A percentile compares a stretch with the other conserved stretches of the same genome.
Conservation (phyloP, 768 basidiomycete species). For the Amanita exitialis region DNA sequence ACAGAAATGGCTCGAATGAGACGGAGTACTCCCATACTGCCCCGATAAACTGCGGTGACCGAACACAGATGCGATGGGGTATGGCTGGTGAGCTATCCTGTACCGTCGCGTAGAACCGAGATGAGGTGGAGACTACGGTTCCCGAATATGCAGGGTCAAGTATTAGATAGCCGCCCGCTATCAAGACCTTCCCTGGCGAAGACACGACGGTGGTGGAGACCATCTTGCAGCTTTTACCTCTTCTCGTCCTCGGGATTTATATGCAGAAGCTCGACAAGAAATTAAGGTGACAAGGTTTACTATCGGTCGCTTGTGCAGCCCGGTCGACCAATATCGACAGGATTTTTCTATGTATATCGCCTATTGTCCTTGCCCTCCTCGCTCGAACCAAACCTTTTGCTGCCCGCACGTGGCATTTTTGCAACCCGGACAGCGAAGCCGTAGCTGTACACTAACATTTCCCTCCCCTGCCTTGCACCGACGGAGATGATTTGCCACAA, state of each 20-base stretch:
- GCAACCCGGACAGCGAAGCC: constrained; percentile 90
- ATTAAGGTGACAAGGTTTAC: background rate
- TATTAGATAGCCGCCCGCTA: constrained; percentile 96
- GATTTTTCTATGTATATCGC: background rate
- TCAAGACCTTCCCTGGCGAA: constrained; percentile 88
- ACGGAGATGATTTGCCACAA: constrained; percentile 70
- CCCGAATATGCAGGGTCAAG: constrained; percentile 83
- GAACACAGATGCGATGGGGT: constrained; percentile 50
- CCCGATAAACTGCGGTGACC: constrained; percentile 85
- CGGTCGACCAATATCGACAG: background rate
- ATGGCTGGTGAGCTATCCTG: constrained; percentile 21
- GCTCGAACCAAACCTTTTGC: constrained; percentile 85
- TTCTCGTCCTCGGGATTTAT: background rate
- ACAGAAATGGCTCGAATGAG: constrained; percentile 23
- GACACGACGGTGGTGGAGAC: constrained; percentile 63
- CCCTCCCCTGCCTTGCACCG: constrained; percentile 49
- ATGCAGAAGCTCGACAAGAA: background rate
- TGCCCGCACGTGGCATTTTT: constrained; percentile 79
- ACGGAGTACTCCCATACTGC: constrained; percentile 71
- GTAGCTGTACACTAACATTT: constrained; percentile 69
- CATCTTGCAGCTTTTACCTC: constrained; percentile 20
- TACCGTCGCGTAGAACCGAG: constrained; percentile 85
- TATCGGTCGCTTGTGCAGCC: background rate
- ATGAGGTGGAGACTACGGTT: constrained; percentile 84
- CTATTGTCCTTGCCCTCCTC: constrained; percentile 44